phyloP scores from a whole-genome alignment of 1,284 basidiomycete species.

The Leccinum griseonigrum region DNA sequence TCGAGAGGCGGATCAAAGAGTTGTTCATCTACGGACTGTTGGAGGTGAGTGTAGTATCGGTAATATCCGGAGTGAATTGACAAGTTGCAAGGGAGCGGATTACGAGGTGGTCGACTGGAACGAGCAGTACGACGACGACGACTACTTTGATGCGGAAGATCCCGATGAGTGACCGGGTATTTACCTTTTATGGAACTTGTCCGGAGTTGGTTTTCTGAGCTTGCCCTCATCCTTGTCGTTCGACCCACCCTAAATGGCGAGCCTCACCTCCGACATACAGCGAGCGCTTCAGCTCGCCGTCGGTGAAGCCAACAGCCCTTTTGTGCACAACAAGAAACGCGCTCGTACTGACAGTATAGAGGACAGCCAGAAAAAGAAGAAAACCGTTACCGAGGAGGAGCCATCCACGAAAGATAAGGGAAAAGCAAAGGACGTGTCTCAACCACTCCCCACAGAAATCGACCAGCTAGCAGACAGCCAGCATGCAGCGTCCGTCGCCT shows the following conservation, averaged over 20 bases:
- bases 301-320: constrained; percentile 41
- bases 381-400: not conserved
- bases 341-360: constrained; percentile 8
- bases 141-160: constrained; percentile 71
- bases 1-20: constrained; percentile 63
- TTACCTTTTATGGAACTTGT: constrained; percentile 14
- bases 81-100: constrained; percentile 50
- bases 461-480: constrained; percentile 32
- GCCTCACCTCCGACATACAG: constrained; percentile 38
- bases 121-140: constrained; percentile 68
- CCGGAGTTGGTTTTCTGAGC: constrained; percentile 25
- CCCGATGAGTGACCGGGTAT: constrained; percentile 40
- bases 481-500: constrained; percentile 47
- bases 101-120: constrained; percentile 77
- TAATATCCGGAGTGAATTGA: not conserved
- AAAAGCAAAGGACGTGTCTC: constrained; percentile 36
- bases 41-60: constrained; percentile 47
- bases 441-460: constrained; percentile 7
- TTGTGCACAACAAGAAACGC: constrained; percentile 31
- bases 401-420: constrained; percentile 34
- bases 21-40: constrained; percentile 73
- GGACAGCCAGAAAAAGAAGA: not conserved
- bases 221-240: constrained; percentile 39
- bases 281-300: constrained; percentile 38
- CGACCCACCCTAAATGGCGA: constrained; percentile 39